Conservation (phyloP, 1,284 basidiomycete genomes). For the Cutaneotrichosporon sp. region DNA sequence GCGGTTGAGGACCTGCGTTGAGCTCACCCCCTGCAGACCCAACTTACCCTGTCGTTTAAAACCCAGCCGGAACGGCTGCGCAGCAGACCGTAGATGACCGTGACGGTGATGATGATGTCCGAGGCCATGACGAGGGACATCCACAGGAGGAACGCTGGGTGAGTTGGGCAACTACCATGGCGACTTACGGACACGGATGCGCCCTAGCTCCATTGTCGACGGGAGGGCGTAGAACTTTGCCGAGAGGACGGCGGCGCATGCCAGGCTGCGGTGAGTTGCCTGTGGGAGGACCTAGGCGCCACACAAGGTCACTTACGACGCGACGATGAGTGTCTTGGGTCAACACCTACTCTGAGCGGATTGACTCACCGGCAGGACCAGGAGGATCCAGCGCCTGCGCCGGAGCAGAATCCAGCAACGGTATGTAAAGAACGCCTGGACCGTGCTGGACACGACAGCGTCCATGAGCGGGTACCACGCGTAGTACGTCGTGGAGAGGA, state of each 20-base stretch:
- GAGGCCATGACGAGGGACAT: constrained; percentile 22
- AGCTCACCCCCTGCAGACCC: neutral
- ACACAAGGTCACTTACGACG: neutral
- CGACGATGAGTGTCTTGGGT: neutral
- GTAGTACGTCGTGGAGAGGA: neutral
- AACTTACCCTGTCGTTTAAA: constrained; percentile 21
- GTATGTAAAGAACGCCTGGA: constrained; percentile 35
- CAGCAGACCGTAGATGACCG: constrained; percentile 23
- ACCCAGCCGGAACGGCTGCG: constrained; percentile 27
- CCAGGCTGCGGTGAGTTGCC: neutral
- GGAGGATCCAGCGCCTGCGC: constrained; percentile 23
- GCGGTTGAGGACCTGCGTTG: constrained; percentile 18
- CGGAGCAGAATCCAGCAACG: constrained; percentile 25
- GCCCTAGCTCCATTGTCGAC: neutral
- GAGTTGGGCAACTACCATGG: neutral
- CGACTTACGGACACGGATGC: constrained; percentile 1
- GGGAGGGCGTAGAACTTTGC: neutral
- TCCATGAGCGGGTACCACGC: constrained; percentile 23
- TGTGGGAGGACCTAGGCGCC: no score
- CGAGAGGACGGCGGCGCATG: neutral
- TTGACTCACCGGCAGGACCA: constrained; percentile 19
- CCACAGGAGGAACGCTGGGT: constrained; percentile 12
- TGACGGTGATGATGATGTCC: constrained; percentile 27
- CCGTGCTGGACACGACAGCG: constrained; percentile 3
- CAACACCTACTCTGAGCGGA: neutral